These are phyloP conservation scores for Blepharisma japonicum DNA, from an alignment of 73 alveolate species.

Conservation along the genomic window DNA sequence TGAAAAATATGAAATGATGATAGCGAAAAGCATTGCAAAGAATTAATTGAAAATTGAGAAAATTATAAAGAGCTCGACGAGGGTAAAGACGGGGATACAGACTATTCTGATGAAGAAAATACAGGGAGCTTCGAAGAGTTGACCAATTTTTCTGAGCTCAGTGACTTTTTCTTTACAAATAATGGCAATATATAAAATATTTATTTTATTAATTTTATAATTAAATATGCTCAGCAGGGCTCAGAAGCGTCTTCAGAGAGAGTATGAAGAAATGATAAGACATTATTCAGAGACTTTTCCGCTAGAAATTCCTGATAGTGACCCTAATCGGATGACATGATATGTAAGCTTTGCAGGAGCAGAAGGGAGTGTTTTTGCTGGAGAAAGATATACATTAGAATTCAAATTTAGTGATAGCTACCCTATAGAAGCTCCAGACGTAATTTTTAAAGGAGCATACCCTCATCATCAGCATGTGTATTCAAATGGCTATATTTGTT, in stretches of 20 bases:
- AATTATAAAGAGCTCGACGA: too few relatives aligned
- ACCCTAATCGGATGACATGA: constrained; percentile 64
- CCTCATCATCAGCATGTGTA: constrained; percentile 95
- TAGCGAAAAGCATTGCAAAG: too few relatives aligned
- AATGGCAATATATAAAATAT: too few relatives aligned
- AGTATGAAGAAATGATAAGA: constrained; percentile 73
- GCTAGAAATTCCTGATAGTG: constrained; percentile 64
- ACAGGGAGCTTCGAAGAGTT: too few relatives aligned
- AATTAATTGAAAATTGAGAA: too few relatives aligned
- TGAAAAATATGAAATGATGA: too few relatives aligned
- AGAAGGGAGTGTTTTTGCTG: constrained; percentile 83
- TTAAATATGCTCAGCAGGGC: constrained; percentile 59
- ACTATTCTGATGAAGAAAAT: too few relatives aligned
- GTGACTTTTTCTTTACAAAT: too few relatives aligned
- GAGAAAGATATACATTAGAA: constrained; percentile 81
- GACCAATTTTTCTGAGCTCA: too few relatives aligned
- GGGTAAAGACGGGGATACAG: too few relatives aligned
- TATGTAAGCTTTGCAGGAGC: constrained; percentile 84
- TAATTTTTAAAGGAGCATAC: constrained; percentile 81
- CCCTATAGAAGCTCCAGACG: constrained; percentile 98
- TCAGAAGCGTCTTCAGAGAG: constrained; percentile 78
- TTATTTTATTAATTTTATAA: too few relatives aligned
- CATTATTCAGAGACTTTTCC: constrained; percentile 66
- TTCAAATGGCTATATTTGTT: constrained; percentile 95
- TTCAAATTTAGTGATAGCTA: constrained; percentile 79